Evolutionary conservation across 2,329 filamentous ascomycete species (phyloP).

Genomic region (Diplodia corticola): DNA sequence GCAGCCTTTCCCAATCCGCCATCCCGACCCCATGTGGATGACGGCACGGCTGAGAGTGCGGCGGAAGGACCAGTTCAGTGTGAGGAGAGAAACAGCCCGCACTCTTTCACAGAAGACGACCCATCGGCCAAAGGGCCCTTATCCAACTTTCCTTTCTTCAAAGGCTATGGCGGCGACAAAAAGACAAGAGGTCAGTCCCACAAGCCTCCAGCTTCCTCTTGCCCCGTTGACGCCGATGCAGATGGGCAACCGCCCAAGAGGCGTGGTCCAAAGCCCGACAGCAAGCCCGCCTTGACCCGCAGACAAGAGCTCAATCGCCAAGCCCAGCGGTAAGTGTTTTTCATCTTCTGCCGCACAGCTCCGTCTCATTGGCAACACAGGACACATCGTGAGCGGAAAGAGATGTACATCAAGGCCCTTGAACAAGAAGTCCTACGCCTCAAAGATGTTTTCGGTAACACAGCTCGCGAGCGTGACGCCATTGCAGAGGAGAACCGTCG

Average conservation of each 20-base stretch:
- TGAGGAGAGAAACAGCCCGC: slow-evolving; percentile 6
- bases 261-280: slow-evolving; percentile 92
- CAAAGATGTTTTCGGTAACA: slow-evolving; percentile 77
- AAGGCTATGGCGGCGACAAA: slow-evolving; percentile 22
- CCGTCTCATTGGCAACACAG: slow-evolving; percentile 48
- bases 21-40: background rate
- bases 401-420: slow-evolving; percentile 90
- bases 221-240: slow-evolving; percentile 32
- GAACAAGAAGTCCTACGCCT: slow-evolving; percentile 88
- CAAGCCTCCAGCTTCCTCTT: background rate
- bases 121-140: background rate
- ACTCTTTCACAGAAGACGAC: slow-evolving; percentile 6
- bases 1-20: background rate
- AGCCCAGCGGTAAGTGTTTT: slow-evolving; percentile 74
- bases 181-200: slow-evolving; percentile 24
- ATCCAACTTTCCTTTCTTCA: slow-evolving; percentile 24
- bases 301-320: slow-evolving; percentile 94
- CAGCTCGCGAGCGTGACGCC: slow-evolving; percentile 73
- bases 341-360: background rate
- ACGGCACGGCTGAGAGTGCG: background rate
- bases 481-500: slow-evolving; percentile 77
- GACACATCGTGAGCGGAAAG: slow-evolving; percentile 94
- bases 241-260: slow-evolving; percentile 87
- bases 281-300: slow-evolving; percentile 87
- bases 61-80: background rate